These are phyloP conservation scores for Gilbertella persicaria DNA, from an alignment of 371 early-diverging fungal species.

Conservation along the genomic window DNA sequence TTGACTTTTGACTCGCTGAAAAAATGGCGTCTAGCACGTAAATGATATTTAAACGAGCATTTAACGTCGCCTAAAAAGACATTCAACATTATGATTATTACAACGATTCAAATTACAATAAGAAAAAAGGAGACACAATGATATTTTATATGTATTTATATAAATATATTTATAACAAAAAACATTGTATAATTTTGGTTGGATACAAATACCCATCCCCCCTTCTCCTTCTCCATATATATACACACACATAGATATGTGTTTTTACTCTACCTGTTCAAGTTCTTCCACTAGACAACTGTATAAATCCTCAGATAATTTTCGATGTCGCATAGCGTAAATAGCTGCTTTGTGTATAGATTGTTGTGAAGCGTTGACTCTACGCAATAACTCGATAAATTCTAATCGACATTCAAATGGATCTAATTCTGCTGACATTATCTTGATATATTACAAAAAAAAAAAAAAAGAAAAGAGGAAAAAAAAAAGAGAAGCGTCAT, in stretches of 20 bases:
- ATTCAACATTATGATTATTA: constrained; percentile 6
- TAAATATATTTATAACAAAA: too few relatives aligned
- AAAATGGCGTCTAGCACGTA: constrained; percentile 76
- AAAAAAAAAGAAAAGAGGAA: constrained; percentile 1
- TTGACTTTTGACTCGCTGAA: constrained; percentile 54
- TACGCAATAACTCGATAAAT: constrained; percentile 64
- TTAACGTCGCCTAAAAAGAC: constrained; percentile 54
- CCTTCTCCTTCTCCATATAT: background rate
- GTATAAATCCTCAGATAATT: constrained; percentile 73
- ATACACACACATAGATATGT: constrained; percentile 11
- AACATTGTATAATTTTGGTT: too few relatives aligned
- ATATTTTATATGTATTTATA: constrained; percentile 14
- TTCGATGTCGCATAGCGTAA: constrained; percentile 67
- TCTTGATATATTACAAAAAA: constrained; percentile 7
- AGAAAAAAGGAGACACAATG: constrained; percentile 18
- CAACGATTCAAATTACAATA: constrained; percentile 4
- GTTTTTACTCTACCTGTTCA: constrained; percentile 55
- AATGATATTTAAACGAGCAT: constrained; percentile 72
- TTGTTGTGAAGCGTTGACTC: constrained; percentile 76
- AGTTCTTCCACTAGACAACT: constrained; percentile 75
- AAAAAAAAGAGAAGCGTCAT: constrained; percentile 5
- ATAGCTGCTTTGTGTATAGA: constrained; percentile 70
- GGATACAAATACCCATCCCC: too few relatives aligned
- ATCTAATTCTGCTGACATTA: constrained; percentile 60
- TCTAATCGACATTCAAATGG: constrained; percentile 76